Evolutionary conservation across 108 stramenopile genomes (phyloP).

Genomic region (Conticribra weissflogii): DNA sequence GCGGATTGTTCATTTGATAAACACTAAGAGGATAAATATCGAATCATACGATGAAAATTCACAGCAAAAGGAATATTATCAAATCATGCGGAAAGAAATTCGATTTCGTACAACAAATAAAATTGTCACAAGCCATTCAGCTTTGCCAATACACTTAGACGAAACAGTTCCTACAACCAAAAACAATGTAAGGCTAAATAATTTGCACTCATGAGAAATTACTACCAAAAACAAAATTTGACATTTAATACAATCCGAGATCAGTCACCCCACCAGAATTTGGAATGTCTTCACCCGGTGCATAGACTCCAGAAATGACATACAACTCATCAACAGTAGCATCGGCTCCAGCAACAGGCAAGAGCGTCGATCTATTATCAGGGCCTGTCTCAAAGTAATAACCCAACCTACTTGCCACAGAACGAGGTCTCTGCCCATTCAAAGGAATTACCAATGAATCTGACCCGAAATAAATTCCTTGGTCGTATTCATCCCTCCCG

Average conservation of each 20-base stretch:
- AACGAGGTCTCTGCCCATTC: conserved; percentile 24
- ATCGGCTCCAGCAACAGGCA: conserved; percentile 39
- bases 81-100: no score
- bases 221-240: background rate
- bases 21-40: no score
- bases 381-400: conserved; percentile 73
- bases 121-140: no score
- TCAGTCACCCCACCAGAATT: conserved; percentile 69
- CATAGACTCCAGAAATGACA: conserved; percentile 65
- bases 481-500: conserved; percentile 60
- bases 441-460: conserved; percentile 70
- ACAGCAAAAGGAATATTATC: no score
- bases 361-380: conserved; percentile 44
- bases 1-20: no score
- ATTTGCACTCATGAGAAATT: no score
- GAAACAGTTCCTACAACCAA: no score
- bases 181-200: no score
- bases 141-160: no score
- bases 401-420: conserved; percentile 58
- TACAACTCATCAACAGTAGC: conserved; percentile 53
- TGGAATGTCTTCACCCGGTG: conserved; percentile 65
- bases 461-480: conserved; percentile 70
- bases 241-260: conserved; percentile 33
- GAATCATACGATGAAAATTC: no score
- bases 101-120: no score